Base-by-base conservation (phyloP, 2,329 filamentous ascomycete genomes). In the Gnomoniopsis smithogilvyi region DNA sequence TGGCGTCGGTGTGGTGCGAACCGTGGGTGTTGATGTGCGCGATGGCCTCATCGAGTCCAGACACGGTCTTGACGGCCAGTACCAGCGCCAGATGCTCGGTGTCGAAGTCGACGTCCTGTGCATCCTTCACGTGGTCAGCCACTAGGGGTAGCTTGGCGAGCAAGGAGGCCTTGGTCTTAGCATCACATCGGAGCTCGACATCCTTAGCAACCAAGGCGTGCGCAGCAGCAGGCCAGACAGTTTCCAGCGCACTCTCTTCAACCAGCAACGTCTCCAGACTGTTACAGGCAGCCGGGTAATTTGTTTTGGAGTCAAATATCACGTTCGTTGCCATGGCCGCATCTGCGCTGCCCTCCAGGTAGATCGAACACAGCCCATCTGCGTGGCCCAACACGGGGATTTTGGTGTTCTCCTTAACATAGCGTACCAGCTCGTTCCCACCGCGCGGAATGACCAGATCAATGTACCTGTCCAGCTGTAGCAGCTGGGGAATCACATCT, bases 371-470 rank as follows among this genome's bases (percentile, higher is more conserved):
- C 59, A 98, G 82, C 38, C 95, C 95, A 72, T 99, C 95, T 24
- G 95, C 95, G 72, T 99, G 95, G 63, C 95, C 95, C 24, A 99
- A 85, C 1, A 99, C 95, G 1, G 95, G 95, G 67, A 99, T 98
- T 70, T 91, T 91, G 54, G 95, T 97, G 64, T 89, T 89, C 48
- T 87, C 83, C 75, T 98, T 97, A 74, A 97, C 92, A 74, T 91
- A 91, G 59, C 90, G 84, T 45, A 97, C 93, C 10, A 97, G 84
- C 56, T 96, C 92, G 74, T 96, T 96, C 56, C 89, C 91, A 51
- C 93, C 93, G 43, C 95, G 84, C 2, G 95, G 95, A 66, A 99
- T 96, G 64, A 96, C 95, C 30, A 99, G 87, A 72, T 99, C 95
- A 67, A 99, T 96, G 69, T 91, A 87, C 54, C 86, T 83, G 70